Base-by-base conservation (phyloP, 192 early-diverging fungal genomes). In the Diversispora epigaea region DNA sequence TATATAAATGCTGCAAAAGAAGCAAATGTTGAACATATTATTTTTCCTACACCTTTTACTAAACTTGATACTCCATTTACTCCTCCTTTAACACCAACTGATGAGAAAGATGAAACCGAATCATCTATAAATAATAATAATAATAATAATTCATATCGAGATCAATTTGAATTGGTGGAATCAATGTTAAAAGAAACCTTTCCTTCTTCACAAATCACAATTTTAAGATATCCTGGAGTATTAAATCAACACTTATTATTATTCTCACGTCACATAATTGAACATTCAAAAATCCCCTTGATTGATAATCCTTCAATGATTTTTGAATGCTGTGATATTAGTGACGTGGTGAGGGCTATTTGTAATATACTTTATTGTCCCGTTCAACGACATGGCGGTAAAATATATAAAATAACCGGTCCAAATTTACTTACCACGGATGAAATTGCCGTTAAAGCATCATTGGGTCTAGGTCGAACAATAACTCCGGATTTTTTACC, bases 1-100 rank as follows among this genome's bases (percentile, higher is more conserved):
- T 64, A 64, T 43, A 64, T 64, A 44, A 64, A 64, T 40, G 62
- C 62, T 14, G 62, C 62, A n/a, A 64, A 64, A 17, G 39, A 64
- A 41, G 62, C 62, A 41, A 44, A 64, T 43, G 40, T 64, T 41
- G 17, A 43, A n/a, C 62, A 64, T n/a, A 64, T 64, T 14, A 40
- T 64, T 15, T 64, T 64, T 43, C 62, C 8, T 41, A 64, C 62
- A 41, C 62, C 62, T 41, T 64, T 64, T 25, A n/a, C 62, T 41
- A 64, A 64, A 43, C 12, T 21, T 10, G 62, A 64, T 44, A 17
- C 40, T 41, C 62, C 62, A 17, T 17, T 43, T n/a, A 41, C 62
- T 9, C 62, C 62, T 17, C 62, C 62, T 5, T 64, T 64, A 40
- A 43, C 62, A 43, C 62, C 62, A 0, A 19, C 40, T 19, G 62